A percentile compares a stretch with the other conserved stretches of the same genome.
Conservation (phyloP, 768 basidiomycete genomes). For the Lentinula detonsa region DNA sequence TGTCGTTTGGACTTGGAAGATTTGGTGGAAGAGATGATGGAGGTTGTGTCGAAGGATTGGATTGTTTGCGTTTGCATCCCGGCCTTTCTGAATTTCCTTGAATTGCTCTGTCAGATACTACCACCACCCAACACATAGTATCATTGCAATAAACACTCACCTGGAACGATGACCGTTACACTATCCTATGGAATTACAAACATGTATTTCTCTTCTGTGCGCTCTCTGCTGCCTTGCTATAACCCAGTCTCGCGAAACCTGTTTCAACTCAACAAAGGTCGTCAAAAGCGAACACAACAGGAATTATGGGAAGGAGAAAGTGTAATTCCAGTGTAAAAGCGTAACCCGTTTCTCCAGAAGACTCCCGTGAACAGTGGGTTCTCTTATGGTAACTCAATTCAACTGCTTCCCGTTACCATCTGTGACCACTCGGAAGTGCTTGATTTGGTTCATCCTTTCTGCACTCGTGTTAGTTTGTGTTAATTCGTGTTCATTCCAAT, state of each 20-base stretch:
- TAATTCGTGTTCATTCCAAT: background rate
- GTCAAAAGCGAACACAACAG: background rate
- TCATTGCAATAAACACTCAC: background rate
- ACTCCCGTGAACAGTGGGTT: background rate
- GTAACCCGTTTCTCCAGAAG: background rate
- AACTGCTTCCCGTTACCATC: background rate
- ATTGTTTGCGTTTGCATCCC: background rate
- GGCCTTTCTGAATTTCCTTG: background rate
- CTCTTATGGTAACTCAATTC: background rate
- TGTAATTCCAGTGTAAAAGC: background rate
- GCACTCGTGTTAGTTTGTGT: background rate
- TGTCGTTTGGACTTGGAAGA: background rate
- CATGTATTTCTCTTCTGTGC: background rate
- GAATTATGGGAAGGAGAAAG: background rate
- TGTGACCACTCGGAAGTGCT: background rate
- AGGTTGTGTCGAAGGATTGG: background rate
- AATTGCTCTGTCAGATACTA: background rate
- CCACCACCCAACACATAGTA: background rate
- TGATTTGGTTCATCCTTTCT: background rate
- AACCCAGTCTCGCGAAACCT: background rate
- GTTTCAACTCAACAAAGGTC: background rate
- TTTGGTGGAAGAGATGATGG: conserved; percentile 1
- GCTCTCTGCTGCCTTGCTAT: too few relatives aligned
- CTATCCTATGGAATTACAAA: background rate
- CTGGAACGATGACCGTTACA: background rate